Evolutionary conservation across 305 asterid species (phyloP), one percentile per base, ranked within the genome.

Genomic region (Plantago coronopus): DNA sequence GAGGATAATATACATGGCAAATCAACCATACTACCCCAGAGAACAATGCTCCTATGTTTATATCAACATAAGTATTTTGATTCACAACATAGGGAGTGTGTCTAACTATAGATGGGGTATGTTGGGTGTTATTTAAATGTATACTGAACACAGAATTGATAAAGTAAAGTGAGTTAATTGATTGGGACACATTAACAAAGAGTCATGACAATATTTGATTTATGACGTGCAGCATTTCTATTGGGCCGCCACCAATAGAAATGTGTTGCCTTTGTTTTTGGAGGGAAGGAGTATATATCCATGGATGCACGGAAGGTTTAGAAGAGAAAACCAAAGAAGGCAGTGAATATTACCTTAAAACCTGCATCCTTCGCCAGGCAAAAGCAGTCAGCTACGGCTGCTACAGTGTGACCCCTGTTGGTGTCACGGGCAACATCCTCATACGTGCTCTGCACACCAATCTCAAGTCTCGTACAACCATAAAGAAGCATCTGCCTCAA

Each of bases 351-450:
- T 48, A 87, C 98, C 95, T 93, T 93, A 68, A 93, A 93, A 63
- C 98, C 96, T 67, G 97, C 98, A 84, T 93, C 98, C 81, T 93
- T 93, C 53, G 98, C 95, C 79, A 93, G 77, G 74, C 89, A 86
- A 82, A 93, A 93, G 83, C 98, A 93, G 79, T 93, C 98, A 73
- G 97, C 96, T 70, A 93, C 97, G 66, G 98, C 96, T 65, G 95
- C 95, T 69, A 93, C 98, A 4, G 97, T 86, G 78, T 93, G 98
- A 58, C 98, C 98, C 68, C 98, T 73, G 75, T 93, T 93, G 43
- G 97, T 86, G 76, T 93, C 98, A 69, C 94, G 91, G 51, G 98
- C 98, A 59, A 93, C 98, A 80, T 93, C 97, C 79, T 93, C 98
- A 65, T 89, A 93, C 53, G 96, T 93, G 79, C 98, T 93, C 73